Evolutionary conservation across 352 stramenopile genomes (phyloP).

Genomic region (Pythium rishiriense): DNA sequence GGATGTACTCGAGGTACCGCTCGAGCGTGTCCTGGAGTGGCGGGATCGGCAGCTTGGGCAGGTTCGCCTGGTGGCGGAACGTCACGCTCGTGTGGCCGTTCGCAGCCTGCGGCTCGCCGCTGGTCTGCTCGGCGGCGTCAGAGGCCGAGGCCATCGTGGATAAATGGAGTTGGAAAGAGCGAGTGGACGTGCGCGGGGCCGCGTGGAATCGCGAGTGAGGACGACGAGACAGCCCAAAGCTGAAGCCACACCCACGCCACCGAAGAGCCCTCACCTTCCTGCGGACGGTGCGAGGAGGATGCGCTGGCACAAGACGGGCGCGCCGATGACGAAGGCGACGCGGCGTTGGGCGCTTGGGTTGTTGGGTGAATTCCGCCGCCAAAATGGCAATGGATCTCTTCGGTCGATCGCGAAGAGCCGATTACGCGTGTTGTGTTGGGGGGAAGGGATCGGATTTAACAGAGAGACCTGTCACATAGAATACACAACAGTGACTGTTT

Average conservation of each 20-base stretch:
- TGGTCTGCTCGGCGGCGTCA: neutral
- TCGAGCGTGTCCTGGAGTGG: slow-evolving; percentile 75
- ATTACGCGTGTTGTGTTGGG: neutral
- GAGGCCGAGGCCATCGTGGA: too few relatives aligned
- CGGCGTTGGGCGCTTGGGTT: neutral
- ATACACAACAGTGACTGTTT: too few relatives aligned
- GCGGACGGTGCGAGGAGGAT: too few relatives aligned
- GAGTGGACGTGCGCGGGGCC: neutral
- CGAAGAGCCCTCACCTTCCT: too few relatives aligned
- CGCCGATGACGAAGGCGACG: neutral
- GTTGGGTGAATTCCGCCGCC: slow-evolving; percentile 14
- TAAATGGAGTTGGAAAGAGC: neutral
- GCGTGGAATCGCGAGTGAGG: slow-evolving; percentile 3
- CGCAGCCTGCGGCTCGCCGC: slow-evolving; percentile 8
- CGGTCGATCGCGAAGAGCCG: neutral
- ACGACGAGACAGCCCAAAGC: neutral
- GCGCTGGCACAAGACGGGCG: too few relatives aligned
- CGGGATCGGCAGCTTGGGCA: slow-evolving; percentile 88
- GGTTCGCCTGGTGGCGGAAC: slow-evolving; percentile 63
- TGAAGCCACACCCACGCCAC: neutral
- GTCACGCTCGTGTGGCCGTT: slow-evolving; percentile 36
- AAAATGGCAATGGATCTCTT: too few relatives aligned
- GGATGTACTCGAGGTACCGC: slow-evolving; percentile 75
- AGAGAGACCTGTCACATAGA: too few relatives aligned
- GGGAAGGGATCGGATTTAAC: neutral